Base-by-base conservation (phyloP, 2,329 filamentous ascomycete species). In the Beauveria caledonica region DNA sequence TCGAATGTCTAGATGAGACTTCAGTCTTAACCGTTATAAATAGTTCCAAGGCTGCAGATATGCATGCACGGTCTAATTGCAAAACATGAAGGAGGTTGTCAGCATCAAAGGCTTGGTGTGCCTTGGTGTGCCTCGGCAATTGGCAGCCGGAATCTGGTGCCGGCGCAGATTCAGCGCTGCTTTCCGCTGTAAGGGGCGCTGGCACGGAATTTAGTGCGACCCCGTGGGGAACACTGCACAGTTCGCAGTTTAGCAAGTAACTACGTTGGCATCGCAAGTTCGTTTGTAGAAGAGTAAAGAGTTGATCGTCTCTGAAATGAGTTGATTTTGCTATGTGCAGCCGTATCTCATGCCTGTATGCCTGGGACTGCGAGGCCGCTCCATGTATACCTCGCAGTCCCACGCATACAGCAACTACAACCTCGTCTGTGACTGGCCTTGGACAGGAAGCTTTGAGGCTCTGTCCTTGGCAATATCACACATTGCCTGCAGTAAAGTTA, bases 381-480 rank as follows among this genome's bases (percentile, higher is more conserved):
- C n/a, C n/a, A n/a, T n/a, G n/a, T n/a, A n/a, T n/a, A n/a, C n/a
- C 29, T 33, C 29, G 10, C 29, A 33, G 29, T 11, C 39, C 39
- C 21, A 11, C 11, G 4, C 19, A 15, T 53, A 53, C n/a, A 40
- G 23, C 11, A 8, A 19, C 49, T 45, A 56, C 25, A 48, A 13
- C 21, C 46, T 46, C 15, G 21, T 44, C 40, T 27, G 17, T 36
- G 58, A 23, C 48, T 42, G 23, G 21, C 17, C 50, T 49, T 58
- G 56, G 9, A 57, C 44, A 21, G 52, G 69, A 44, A 90, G 72
- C 72, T 92, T 95, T 36, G 74, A 72, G 1, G 87, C 90, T 53
- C 92, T 83, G 68, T 96, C 90, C 56, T 84, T 82, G 33, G 92
- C 92, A 69, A 97, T 97, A 67, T 92, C 89, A 69, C 90, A 91